These are phyloP conservation scores for Fusarium torreyae DNA, from an alignment of 2,329 filamentous ascomycete species.

Conservation along the genomic window DNA sequence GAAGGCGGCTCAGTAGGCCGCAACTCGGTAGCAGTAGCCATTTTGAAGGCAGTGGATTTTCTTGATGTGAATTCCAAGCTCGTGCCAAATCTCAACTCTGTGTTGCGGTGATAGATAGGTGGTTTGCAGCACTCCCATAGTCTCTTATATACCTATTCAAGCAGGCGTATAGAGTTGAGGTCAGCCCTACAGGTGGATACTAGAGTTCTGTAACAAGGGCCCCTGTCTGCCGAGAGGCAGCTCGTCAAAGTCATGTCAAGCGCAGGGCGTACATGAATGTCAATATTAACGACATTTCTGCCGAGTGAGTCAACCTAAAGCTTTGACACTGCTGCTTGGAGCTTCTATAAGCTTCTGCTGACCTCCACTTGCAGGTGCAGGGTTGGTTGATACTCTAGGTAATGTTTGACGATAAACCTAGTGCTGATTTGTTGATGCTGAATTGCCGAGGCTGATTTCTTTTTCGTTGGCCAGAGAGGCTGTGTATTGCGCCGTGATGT, in stretches of 20 bases:
- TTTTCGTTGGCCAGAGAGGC: neutral
- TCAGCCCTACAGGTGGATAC: conserved; percentile 43
- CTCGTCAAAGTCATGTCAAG: conserved; percentile 33
- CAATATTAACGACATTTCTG: neutral
- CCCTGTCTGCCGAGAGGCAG: conserved; percentile 8
- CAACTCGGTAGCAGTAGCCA: conserved; percentile 55
- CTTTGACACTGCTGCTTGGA: neutral
- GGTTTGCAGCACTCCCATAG: neutral
- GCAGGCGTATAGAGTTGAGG: neutral
- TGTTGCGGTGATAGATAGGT: too few relatives aligned
- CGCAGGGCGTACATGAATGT: conserved; percentile 39
- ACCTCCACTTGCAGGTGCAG: neutral
- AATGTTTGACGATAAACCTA: too few relatives aligned
- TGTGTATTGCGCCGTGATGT: neutral
- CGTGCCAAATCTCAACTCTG: neutral
- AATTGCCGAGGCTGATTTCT: neutral
- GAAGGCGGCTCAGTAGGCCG: conserved; percentile 42
- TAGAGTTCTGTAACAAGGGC: neutral
- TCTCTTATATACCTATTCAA: conserved; percentile 24
- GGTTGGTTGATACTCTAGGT: neutral
- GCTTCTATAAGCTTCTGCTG: conserved; percentile 9
- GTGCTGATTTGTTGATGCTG: neutral
- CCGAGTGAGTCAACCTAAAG: conserved; percentile 29
- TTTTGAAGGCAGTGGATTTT: conserved; percentile 24
- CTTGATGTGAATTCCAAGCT: neutral